Conservation (phyloP, 495 filamentous ascomycete genomes). For the Pyronema omphalodes region DNA sequence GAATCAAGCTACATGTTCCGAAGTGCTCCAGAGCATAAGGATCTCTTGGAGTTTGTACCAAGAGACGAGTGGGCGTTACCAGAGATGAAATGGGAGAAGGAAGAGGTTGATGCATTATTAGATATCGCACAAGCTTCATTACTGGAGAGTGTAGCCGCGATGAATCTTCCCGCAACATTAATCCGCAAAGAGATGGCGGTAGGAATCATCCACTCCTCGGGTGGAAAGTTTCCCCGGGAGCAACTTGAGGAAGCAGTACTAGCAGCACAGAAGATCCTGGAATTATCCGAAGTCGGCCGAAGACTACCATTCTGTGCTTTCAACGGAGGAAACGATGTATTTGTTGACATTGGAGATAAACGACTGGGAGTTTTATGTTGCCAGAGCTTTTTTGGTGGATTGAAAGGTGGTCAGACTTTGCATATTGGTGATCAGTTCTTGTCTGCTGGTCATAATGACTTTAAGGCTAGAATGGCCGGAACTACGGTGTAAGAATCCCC, state of each 20-base stretch:
- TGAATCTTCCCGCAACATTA: conserved; percentile 57
- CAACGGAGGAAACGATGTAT: conserved; percentile 92
- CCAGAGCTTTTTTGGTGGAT: conserved; percentile 74
- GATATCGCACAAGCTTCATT: conserved; percentile 74
- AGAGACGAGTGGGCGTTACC: conserved; percentile 60
- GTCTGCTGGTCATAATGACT: conserved; percentile 88
- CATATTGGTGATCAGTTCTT: conserved; percentile 63
- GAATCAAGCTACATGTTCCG: conserved; percentile 23
- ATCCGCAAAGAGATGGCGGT: conserved; percentile 87
- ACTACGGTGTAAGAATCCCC: conserved; percentile 32
- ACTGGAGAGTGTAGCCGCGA: conserved; percentile 52
- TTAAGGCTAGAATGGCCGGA: conserved; percentile 57
- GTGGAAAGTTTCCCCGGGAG: conserved; percentile 59
- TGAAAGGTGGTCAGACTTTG: conserved; percentile 36
- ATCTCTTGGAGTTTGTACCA: conserved; percentile 38
- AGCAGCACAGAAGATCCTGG: conserved; percentile 76
- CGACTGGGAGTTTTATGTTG: conserved; percentile 82
- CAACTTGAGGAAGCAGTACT: conserved; percentile 90
- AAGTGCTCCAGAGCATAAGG: conserved; percentile 32
- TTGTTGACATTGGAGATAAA: conserved; percentile 98
- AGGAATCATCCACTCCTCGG: conserved; percentile 54
- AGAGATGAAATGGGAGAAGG: conserved; percentile 76
- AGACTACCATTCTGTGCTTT: conserved; percentile 91
- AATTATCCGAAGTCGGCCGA: conserved; percentile 50
- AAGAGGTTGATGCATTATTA: conserved; percentile 57